Evolutionary conservation across 2,329 filamentous ascomycete genomes (phyloP).

Genomic region (Didymella glomerata): DNA sequence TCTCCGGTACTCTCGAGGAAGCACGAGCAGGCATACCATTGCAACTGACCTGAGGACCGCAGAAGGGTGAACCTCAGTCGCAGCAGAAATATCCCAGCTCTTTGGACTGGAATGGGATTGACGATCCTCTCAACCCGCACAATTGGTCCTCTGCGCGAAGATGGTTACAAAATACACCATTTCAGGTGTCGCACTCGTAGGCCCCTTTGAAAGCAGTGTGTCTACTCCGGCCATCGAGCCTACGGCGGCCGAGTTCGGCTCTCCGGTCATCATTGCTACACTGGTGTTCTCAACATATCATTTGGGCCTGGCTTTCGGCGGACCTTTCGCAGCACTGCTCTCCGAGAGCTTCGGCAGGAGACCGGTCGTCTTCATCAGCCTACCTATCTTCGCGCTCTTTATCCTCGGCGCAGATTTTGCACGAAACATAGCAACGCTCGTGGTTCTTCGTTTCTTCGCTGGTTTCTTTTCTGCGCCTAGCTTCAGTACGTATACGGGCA

Average conservation of each 20-base stretch:
- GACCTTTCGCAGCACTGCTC: constrained; percentile 75
- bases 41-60: neutral
- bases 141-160: constrained; percentile 24
- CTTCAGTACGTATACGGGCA: constrained; percentile 51
- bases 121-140: constrained; percentile 25
- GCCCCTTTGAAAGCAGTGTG: constrained; percentile 22
- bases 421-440: constrained; percentile 73
- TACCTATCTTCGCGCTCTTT: constrained; percentile 68
- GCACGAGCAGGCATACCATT: neutral
- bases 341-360: constrained; percentile 75
- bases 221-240: constrained; percentile 24
- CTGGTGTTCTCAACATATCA: constrained; percentile 36
- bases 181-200: constrained; percentile 22
- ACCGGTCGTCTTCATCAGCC: constrained; percentile 73
- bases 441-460: constrained; percentile 68
- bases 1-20: neutral
- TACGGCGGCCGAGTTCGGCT: constrained; percentile 27
- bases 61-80: neutral
- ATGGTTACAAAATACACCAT: constrained; percentile 26
- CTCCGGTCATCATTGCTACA: constrained; percentile 28
- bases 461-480: constrained; percentile 44
- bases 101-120: constrained; percentile 24
- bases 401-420: constrained; percentile 54
- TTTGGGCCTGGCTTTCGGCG: constrained; percentile 65
- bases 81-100: constrained; percentile 9